Evolutionary conservation across 345 rosid genomes (phyloP).

Genomic region (Aquilaria yunnanensis): DNA sequence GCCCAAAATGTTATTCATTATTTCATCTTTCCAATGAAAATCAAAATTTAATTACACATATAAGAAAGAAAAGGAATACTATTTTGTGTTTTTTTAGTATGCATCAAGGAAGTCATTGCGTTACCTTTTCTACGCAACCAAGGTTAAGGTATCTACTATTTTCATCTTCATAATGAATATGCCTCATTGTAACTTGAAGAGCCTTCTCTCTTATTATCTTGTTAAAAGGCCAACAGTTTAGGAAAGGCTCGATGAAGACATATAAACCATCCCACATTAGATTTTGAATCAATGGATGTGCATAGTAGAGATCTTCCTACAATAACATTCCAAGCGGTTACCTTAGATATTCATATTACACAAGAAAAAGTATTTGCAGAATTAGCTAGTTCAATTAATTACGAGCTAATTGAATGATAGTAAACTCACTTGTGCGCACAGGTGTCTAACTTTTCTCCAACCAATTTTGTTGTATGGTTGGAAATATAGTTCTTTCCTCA

Average conservation of each 20-base stretch:
- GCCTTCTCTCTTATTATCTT: conserved; percentile 40
- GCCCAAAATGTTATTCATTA: too few relatives aligned
- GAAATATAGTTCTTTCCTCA: conserved; percentile 40
- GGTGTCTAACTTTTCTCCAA: conserved; percentile 41
- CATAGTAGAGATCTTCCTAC: conserved; percentile 51
- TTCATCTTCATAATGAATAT: conserved; percentile 64
- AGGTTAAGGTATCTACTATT: conserved; percentile 54
- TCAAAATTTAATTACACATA: too few relatives aligned
- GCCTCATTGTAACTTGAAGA: conserved; percentile 38
- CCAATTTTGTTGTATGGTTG: conserved; percentile 41
- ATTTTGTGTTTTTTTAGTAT: too few relatives aligned
- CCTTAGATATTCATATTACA: neutral
- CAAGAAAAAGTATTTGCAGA: neutral
- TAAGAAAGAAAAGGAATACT: too few relatives aligned
- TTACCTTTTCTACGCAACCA: conserved; percentile 54
- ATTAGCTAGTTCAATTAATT: neutral
- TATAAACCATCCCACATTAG: conserved; percentile 52
- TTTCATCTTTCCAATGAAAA: too few relatives aligned
- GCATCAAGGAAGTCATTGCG: neutral
- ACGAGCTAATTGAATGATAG: too few relatives aligned
- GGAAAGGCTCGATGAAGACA: conserved; percentile 37
- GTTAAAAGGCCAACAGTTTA: conserved; percentile 44
- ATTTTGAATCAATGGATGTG: conserved; percentile 42
- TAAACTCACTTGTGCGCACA: conserved; percentile 37
- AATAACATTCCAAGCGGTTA: neutral